A percentile compares a stretch with the other conserved stretches of the same genome.
These are phyloP conservation scores for Cladosporium sp. DNA, from an alignment of 2,329 filamentous ascomycete genomes.

Conservation along the genomic window DNA sequence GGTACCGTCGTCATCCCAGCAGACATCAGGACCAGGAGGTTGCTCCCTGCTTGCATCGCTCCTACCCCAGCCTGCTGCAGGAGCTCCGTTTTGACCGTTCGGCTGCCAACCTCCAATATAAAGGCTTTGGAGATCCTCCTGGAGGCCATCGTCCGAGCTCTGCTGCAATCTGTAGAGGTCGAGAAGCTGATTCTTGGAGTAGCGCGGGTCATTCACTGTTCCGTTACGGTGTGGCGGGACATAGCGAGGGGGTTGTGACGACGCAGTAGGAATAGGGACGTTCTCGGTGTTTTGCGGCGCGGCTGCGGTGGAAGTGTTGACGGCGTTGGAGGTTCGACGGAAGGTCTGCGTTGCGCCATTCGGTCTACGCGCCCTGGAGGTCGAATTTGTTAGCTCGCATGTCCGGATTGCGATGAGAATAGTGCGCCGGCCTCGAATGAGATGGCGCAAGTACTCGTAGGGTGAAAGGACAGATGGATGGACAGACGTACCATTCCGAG, in stretches of 20 bases:
- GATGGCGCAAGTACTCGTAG: not conserved
- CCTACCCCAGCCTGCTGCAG: slow-evolving; percentile 66
- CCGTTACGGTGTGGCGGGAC: slow-evolving; percentile 62
- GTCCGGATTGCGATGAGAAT: not conserved
- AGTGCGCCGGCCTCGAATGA: not conserved
- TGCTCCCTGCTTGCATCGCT: slow-evolving; percentile 65
- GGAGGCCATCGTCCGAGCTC: slow-evolving; percentile 55
- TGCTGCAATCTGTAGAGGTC: slow-evolving; percentile 63
- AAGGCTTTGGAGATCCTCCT: slow-evolving; percentile 61
- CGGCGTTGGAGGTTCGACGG: slow-evolving; percentile 59
- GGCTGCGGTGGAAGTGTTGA: slow-evolving; percentile 42
- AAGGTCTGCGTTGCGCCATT: slow-evolving; percentile 67
- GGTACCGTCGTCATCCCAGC: slow-evolving; percentile 75
- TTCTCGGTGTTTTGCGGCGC: slow-evolving; percentile 23
- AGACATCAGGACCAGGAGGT: slow-evolving; percentile 80
- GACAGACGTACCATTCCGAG: slow-evolving; percentile 43
- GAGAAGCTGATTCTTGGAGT: slow-evolving; percentile 74
- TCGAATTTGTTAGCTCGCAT: slow-evolving; percentile 4
- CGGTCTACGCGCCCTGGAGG: slow-evolving; percentile 56
- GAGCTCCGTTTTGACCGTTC: slow-evolving; percentile 60
- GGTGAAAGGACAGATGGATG: not conserved
- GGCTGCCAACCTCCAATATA: slow-evolving; percentile 79
- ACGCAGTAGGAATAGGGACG: slow-evolving; percentile 19
- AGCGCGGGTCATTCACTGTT: slow-evolving; percentile 56
- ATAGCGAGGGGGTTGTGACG: slow-evolving; percentile 41